Conservation (phyloP, 805 yeast species). For the Debaryomyces prosopidis region DNA sequence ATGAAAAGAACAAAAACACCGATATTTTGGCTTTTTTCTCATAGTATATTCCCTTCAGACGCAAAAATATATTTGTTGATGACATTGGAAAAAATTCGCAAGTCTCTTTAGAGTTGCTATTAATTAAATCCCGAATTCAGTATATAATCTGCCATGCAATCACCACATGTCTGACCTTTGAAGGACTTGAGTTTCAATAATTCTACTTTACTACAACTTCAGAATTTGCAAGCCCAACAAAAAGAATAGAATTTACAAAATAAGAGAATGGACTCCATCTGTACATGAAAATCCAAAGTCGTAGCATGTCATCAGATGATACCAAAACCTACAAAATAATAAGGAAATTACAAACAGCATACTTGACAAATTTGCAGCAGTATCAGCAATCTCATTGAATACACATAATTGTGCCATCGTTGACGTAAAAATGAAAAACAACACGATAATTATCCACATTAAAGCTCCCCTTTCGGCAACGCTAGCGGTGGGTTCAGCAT, state of each 20-base stretch:
- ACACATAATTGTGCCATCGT: constrained; percentile 54
- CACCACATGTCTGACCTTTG: background rate
- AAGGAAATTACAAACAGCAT: background rate
- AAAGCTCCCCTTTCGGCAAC: background rate
- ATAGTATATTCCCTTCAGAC: background rate
- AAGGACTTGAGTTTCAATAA: background rate
- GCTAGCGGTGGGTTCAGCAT: background rate
- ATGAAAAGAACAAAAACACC: constrained; percentile 50
- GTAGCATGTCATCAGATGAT: background rate
- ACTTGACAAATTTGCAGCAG: background rate
- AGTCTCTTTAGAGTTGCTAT: background rate
- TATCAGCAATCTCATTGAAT: constrained; percentile 42
- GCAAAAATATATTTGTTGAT: background rate
- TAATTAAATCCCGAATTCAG: background rate
- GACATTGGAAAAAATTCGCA: background rate
- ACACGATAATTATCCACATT: background rate
- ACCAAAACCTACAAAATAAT: background rate
- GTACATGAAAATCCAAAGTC: background rate
- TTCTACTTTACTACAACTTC: background rate
- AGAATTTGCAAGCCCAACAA: background rate
- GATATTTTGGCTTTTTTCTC: constrained; percentile 63
- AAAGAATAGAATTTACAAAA: background rate
- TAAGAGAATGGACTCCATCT: background rate
- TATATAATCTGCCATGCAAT: background rate
- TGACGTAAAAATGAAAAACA: background rate